phyloP scores from a whole-genome alignment of 257 asterid genomes.

The Solanum virginianum region DNA sequence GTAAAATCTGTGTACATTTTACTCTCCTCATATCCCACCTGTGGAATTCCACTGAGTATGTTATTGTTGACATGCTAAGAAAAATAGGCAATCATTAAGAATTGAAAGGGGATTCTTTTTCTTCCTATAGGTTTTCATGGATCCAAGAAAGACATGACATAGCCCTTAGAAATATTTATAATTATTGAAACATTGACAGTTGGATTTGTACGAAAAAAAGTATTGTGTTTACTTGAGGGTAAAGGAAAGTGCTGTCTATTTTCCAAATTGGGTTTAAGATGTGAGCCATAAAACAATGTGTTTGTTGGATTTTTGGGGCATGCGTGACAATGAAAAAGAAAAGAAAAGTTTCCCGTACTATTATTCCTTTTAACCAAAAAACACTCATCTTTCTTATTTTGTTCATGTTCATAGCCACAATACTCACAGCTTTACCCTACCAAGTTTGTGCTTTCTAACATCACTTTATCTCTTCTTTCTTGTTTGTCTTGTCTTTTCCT shows the following conservation, averaged over 20 bases:
- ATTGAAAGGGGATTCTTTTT: neutral
- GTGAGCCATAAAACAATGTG: neutral
- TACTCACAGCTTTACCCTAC: neutral
- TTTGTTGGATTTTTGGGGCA: neutral
- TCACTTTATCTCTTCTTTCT: neutral
- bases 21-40: too few relatives aligned
- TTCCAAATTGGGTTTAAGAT: conserved; percentile 8
- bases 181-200: neutral
- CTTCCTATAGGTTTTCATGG: neutral
- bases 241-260: neutral
- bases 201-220: neutral
- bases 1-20: too few relatives aligned
- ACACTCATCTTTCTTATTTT: neutral
- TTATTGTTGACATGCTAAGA: too few relatives aligned
- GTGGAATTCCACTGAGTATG: too few relatives aligned
- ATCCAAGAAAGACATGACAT: neutral
- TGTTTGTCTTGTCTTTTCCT: neutral
- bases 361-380: neutral
- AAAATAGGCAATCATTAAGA: neutral
- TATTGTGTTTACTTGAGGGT: neutral
- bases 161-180: neutral
- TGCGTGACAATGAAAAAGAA: neutral
- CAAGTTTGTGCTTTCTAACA: neutral
- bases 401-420: neutral
- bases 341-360: neutral